A percentile compares a stretch with the other conserved stretches of the same genome.
Conservation (phyloP, 768 basidiomycete species). For the Boletus speciosus region DNA sequence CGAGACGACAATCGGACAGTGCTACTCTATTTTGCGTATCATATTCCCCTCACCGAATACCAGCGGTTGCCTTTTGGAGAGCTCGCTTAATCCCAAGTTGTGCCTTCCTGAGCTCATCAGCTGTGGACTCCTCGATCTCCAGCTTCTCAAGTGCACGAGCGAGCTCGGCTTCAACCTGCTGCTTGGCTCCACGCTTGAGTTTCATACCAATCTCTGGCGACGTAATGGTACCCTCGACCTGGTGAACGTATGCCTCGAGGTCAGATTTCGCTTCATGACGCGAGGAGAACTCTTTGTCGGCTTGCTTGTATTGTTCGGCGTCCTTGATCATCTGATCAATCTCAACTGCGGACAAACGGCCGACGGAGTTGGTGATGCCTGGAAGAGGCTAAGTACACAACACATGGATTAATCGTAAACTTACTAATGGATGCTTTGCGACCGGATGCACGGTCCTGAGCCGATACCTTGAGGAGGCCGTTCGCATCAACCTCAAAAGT, state of each 20-base stretch:
- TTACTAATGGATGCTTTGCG: slow-evolving; percentile 97
- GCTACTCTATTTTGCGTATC: slow-evolving; percentile 16
- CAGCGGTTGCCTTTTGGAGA: slow-evolving; percentile 94
- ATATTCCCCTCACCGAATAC: slow-evolving; percentile 59
- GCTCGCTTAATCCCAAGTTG: slow-evolving; percentile 95
- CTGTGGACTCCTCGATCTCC: slow-evolving; percentile 92
- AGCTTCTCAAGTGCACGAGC: slow-evolving; percentile 97
- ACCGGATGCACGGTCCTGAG: slow-evolving; percentile 96
- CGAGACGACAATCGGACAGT: slow-evolving; percentile 11
- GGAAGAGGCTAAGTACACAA: slow-evolving; percentile 8
- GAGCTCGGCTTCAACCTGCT: slow-evolving; percentile 94
- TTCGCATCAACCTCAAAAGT: slow-evolving; percentile 99
- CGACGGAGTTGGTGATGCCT: slow-evolving; percentile 99
- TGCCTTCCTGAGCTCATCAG: slow-evolving; percentile 94
- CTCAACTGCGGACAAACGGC: slow-evolving; percentile 94
- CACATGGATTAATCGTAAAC: slow-evolving; percentile 27
- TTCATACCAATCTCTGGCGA: slow-evolving; percentile 97
- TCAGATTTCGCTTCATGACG: slow-evolving; percentile 98
- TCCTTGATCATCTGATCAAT: slow-evolving; percentile 99
- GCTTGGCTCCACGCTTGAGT: slow-evolving; percentile 95
- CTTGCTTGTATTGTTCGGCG: slow-evolving; percentile 92
- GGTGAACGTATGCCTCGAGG: slow-evolving; percentile 96
- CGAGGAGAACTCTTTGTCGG: slow-evolving; percentile 96
- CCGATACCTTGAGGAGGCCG: slow-evolving; percentile 98
- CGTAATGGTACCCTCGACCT: slow-evolving; percentile 94